Conservation (phyloP, 768 basidiomycete species). For the Rhodotorula diobovata region DNA sequence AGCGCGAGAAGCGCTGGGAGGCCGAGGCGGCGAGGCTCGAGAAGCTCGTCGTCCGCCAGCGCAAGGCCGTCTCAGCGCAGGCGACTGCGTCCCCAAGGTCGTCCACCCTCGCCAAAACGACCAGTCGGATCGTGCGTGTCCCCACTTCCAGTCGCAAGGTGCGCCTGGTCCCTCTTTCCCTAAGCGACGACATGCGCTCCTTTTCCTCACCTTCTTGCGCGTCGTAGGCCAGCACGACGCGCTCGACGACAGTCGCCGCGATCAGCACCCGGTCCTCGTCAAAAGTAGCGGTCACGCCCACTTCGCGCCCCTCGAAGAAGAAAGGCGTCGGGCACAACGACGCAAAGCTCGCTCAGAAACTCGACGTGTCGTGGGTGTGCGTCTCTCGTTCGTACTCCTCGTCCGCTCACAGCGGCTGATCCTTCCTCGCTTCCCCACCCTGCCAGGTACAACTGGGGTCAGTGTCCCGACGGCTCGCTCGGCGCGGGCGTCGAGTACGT, state of each 20-base stretch:
- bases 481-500: conserved; percentile 23
- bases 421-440: not conserved
- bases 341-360: not conserved
- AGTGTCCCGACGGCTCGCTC: not conserved
- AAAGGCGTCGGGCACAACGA: conserved; percentile 17
- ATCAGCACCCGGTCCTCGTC: not conserved
- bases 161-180: not conserved
- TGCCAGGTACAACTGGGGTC: conserved; percentile 29
- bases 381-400: not conserved
- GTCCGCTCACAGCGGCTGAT: not conserved
- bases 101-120: not conserved
- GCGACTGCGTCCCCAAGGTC: not conserved
- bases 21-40: not conserved
- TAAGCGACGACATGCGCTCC: not conserved
- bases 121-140: not conserved
- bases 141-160: not conserved
- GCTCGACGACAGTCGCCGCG: not conserved
- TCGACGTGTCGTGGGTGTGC: not conserved
- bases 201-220: not conserved
- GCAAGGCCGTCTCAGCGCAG: not conserved
- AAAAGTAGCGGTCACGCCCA: too few species aligned
- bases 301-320: not conserved
- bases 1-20: not conserved
- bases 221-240: not conserved
- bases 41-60: not conserved